Percentiles rank a stretch among this genome's conserved stretches.
Conservation (phyloP, 345 rosid species). For the Theobroma cacao region DNA sequence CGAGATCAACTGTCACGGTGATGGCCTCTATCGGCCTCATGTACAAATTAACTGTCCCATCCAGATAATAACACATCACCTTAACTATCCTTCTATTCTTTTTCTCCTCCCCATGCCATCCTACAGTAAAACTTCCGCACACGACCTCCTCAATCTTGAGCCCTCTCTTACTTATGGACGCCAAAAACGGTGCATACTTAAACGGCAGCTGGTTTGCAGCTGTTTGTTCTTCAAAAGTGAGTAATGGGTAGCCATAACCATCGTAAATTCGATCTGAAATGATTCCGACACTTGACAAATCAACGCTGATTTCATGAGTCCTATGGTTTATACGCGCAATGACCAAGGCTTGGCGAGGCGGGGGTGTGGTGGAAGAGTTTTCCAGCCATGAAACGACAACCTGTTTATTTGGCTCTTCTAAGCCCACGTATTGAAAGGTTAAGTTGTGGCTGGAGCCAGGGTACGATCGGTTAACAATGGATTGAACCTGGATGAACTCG, state of each 20-base stretch:
- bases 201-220: constrained; percentile 16
- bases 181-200: constrained; percentile 28
- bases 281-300: constrained; percentile 10
- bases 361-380: constrained; percentile 11
- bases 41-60: constrained; percentile 37
- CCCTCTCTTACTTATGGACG: constrained; percentile 24
- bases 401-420: constrained; percentile 34
- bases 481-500: constrained; percentile 22
- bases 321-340: constrained; percentile 29
- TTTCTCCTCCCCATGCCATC: constrained; percentile 37
- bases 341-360: constrained; percentile 36
- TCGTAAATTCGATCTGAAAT: constrained; percentile 20
- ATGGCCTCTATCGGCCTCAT: constrained; percentile 41
- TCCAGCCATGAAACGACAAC: constrained; percentile 27
- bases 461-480: constrained; percentile 16
- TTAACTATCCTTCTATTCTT: constrained; percentile 24
- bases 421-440: constrained; percentile 37
- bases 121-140: constrained; percentile 20
- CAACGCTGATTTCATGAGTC: constrained; percentile 31
- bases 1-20: constrained; percentile 33
- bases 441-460: constrained; percentile 10
- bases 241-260: constrained; percentile 34
- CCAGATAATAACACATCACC: constrained; percentile 31
- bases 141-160: constrained; percentile 29
- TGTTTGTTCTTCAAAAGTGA: constrained; percentile 26